A percentile compares a stretch with the other conserved stretches of the same genome.
phyloP scores from a whole-genome alignment of 805 yeast genomes.

The Lipomyces spencermartinsiae region DNA sequence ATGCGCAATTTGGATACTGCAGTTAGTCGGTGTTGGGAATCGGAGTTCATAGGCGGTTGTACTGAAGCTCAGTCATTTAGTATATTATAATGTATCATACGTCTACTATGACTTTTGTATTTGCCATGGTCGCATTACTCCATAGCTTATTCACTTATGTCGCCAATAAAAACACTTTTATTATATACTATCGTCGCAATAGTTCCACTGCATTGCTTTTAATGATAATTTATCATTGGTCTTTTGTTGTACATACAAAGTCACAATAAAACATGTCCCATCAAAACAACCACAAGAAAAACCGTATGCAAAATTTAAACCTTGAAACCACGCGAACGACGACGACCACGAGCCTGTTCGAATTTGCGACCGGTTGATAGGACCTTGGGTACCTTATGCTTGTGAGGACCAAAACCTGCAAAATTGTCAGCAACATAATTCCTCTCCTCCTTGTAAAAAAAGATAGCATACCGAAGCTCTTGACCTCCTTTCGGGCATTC shows the following conservation, averaged over 20 bases:
- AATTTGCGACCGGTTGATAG: conserved; percentile 98
- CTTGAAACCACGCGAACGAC: conserved; percentile 99
- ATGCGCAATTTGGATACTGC: conserved; percentile 1
- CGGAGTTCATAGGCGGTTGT: not conserved
- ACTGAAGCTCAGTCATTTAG: not conserved
- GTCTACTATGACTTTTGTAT: not conserved
- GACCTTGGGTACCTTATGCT: conserved; percentile 99
- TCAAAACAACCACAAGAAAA: conserved; percentile 12
- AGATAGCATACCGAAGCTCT: conserved; percentile 75
- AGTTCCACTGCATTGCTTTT: conserved; percentile 8
- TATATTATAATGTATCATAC: not conserved
- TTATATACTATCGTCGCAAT: conserved; percentile 1
- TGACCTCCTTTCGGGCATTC: conserved; percentile 98
- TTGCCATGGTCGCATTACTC: not conserved
- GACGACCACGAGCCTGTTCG: conserved; percentile 99
- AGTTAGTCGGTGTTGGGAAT: not conserved
- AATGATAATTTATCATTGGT: conserved; percentile 4
- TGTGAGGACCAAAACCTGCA: conserved; percentile 95
- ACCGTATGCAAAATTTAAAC: conserved; percentile 63
- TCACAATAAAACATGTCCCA: not conserved
- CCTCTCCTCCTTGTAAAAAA: not conserved
- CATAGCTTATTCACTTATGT: not conserved
- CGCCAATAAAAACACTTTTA: conserved; percentile 5
- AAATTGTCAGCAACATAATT: not conserved
- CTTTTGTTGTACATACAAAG: conserved; percentile 9